phyloP scores from a whole-genome alignment of 208 protist species.

The Trypanosoma caninum region DNA sequence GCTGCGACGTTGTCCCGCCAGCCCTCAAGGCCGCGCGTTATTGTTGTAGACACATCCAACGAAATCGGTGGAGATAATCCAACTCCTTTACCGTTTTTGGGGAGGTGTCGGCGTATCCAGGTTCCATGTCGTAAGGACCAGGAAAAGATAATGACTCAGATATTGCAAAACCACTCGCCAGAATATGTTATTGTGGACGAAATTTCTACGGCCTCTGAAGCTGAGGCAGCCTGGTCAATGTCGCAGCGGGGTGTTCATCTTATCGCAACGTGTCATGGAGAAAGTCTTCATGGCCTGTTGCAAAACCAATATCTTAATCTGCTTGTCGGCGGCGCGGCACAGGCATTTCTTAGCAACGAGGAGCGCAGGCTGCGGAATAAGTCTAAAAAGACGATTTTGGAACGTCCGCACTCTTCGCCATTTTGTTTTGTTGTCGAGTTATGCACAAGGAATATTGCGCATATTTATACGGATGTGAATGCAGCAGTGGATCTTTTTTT shows the following conservation, averaged over 20 bases:
- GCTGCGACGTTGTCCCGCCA: conserved; percentile 62
- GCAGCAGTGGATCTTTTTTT: conserved; percentile 77
- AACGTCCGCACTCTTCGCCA: conserved; percentile 66
- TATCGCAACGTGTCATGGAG: conserved; percentile 90
- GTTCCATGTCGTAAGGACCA: conserved; percentile 70
- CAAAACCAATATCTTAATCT: conserved; percentile 86
- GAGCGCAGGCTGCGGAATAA: conserved; percentile 72
- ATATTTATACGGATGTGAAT: conserved; percentile 83
- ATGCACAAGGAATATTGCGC: conserved; percentile 36
- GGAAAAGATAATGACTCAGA: conserved; percentile 78
- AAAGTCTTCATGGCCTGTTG: conserved; percentile 63
- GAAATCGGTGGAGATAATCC: conserved; percentile 93
- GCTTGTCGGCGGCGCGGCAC: conserved; percentile 85
- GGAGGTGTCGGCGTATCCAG: conserved; percentile 85
- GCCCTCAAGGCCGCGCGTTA: conserved; percentile 47
- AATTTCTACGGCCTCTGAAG: conserved; percentile 73
- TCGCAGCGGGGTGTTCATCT: conserved; percentile 83
- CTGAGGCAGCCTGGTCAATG: conserved; percentile 81
- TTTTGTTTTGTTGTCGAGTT: conserved; percentile 87
- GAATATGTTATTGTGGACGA: conserved; percentile 94
- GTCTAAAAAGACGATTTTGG: conserved; percentile 82
- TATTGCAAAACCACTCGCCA: conserved; percentile 94
- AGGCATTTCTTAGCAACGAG: conserved; percentile 90
- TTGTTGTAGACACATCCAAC: conserved; percentile 94
- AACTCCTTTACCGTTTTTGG: conserved; percentile 82